Conservation (phyloP, 129 eudicot species). For the Pseudognaphalium luteoalbum region DNA sequence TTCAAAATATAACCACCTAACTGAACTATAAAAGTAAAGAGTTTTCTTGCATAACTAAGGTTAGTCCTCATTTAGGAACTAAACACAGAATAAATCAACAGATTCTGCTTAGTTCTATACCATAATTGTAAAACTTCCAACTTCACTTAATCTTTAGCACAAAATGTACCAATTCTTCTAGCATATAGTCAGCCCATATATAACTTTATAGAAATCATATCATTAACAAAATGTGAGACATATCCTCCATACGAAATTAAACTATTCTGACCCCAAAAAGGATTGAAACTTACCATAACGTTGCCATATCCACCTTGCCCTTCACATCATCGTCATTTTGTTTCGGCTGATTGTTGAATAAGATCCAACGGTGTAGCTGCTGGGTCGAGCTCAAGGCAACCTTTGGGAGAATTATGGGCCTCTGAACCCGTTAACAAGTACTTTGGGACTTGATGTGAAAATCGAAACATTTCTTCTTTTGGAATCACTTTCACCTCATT, state of each 20-base stretch:
- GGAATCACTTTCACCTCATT: constrained; percentile 50
- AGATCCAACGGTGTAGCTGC: constrained; percentile 92
- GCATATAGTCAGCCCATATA: constrained; percentile 25
- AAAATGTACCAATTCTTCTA: constrained; percentile 19
- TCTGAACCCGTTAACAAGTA: constrained; percentile 65
- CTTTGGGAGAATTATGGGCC: constrained; percentile 70
- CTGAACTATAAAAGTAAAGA: neutral
- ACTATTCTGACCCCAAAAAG: constrained; percentile 17
- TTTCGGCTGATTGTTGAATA: constrained; percentile 48
- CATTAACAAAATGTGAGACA: constrained; percentile 20
- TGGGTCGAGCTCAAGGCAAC: constrained; percentile 85
- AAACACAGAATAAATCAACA: constrained; percentile 19
- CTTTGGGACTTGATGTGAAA: constrained; percentile 84
- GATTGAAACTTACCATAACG: constrained; percentile 27
- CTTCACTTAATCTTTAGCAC: constrained; percentile 17
- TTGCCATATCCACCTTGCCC: neutral
- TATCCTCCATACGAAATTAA: constrained; percentile 30
- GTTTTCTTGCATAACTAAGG: constrained; percentile 12
- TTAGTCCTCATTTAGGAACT: constrained; percentile 32
- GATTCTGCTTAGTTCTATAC: constrained; percentile 24
- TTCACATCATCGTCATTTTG: constrained; percentile 1
- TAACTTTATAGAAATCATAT: constrained; percentile 18
- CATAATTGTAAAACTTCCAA: constrained; percentile 22
- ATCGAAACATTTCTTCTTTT: constrained; percentile 84
- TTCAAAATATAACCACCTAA: neutral